A percentile compares a stretch with the other conserved stretches of the same genome.
These are phyloP conservation scores for Fusarium dimerum DNA, from an alignment of 2,329 filamentous ascomycete species.

Conservation along the genomic window DNA sequence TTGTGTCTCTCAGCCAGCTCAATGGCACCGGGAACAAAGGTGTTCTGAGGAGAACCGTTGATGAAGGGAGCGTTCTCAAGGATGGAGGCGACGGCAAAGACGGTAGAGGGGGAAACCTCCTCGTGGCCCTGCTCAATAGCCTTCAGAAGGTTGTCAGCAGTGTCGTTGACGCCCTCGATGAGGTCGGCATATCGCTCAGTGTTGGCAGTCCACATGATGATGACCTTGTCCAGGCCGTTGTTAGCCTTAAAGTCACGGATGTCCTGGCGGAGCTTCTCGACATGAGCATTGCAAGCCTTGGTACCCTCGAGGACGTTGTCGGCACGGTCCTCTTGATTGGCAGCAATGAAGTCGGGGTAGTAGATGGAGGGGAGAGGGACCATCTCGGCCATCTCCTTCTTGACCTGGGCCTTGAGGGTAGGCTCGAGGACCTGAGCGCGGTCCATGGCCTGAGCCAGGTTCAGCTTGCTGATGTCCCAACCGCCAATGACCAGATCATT, in stretches of 20 bases:
- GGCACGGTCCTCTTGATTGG: slow-evolving; percentile 95
- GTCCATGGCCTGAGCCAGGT: slow-evolving; percentile 91
- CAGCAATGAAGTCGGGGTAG: slow-evolving; percentile 98
- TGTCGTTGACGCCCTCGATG: slow-evolving; percentile 89
- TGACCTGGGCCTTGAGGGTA: slow-evolving; percentile 84
- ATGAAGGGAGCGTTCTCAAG: slow-evolving; percentile 91
- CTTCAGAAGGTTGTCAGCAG: slow-evolving; percentile 87
- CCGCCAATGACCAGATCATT: slow-evolving; percentile 94
- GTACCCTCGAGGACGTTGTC: slow-evolving; percentile 84
- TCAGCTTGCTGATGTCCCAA: slow-evolving; percentile 95
- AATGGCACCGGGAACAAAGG: slow-evolving; percentile 91
- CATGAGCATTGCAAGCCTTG: slow-evolving; percentile 84
- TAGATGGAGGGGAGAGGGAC: slow-evolving; percentile 92
- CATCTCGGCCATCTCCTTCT: slow-evolving; percentile 90
- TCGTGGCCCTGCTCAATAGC: slow-evolving; percentile 84
- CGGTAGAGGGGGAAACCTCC: slow-evolving; percentile 91
- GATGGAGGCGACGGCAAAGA: slow-evolving; percentile 94
- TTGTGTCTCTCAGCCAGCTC: slow-evolving; percentile 83
- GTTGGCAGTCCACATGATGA: slow-evolving; percentile 98
- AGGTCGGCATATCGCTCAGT: slow-evolving; percentile 95
- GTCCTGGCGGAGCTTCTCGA: slow-evolving; percentile 90
- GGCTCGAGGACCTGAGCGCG: slow-evolving; percentile 93
- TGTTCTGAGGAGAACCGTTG: slow-evolving; percentile 99
- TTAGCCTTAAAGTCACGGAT: slow-evolving; percentile 91
- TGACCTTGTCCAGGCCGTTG: slow-evolving; percentile 88